These are phyloP conservation scores for Xylaria flabelliformis DNA, from an alignment of 495 filamentous ascomycete genomes.

Conservation along the genomic window DNA sequence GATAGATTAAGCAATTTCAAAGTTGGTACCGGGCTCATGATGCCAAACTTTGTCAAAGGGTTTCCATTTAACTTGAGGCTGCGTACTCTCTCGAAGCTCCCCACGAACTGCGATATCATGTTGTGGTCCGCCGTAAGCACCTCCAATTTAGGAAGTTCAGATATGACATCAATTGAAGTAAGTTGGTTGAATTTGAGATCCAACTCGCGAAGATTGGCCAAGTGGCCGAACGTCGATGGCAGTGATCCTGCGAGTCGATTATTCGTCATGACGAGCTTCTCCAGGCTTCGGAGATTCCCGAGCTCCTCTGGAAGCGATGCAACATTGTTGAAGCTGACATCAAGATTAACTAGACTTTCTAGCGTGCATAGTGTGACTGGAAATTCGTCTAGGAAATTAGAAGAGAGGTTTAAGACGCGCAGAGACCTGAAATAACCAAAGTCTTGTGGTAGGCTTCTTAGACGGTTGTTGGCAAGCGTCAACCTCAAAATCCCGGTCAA, in stretches of 20 bases:
- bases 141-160: slow-evolving; percentile 83
- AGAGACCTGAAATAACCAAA: slow-evolving; percentile 79
- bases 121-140: slow-evolving; percentile 90
- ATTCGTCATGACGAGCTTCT: slow-evolving; percentile 94
- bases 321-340: slow-evolving; percentile 96
- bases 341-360: slow-evolving; percentile 85
- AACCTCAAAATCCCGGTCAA: slow-evolving; percentile 79
- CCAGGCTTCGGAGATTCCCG: slow-evolving; percentile 75
- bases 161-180: slow-evolving; percentile 81
- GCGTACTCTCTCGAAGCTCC: slow-evolving; percentile 82
- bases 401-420: slow-evolving; percentile 86
- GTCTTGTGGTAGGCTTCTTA: slow-evolving; percentile 76
- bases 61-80: slow-evolving; percentile 88
- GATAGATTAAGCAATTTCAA: slow-evolving; percentile 86
- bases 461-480: slow-evolving; percentile 89
- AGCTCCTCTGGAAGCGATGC: slow-evolving; percentile 74
- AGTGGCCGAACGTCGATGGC: slow-evolving; percentile 68
- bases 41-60: slow-evolving; percentile 89
- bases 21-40: slow-evolving; percentile 76
- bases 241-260: slow-evolving; percentile 81
- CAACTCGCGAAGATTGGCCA: slow-evolving; percentile 84
- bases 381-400: slow-evolving; percentile 86
- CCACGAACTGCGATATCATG: slow-evolving; percentile 82
- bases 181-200: slow-evolving; percentile 94
- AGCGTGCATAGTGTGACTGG: slow-evolving; percentile 84